phyloP scores from a whole-genome alignment of 2,329 filamentous ascomycete species.

The Atkinsonella texensis region DNA sequence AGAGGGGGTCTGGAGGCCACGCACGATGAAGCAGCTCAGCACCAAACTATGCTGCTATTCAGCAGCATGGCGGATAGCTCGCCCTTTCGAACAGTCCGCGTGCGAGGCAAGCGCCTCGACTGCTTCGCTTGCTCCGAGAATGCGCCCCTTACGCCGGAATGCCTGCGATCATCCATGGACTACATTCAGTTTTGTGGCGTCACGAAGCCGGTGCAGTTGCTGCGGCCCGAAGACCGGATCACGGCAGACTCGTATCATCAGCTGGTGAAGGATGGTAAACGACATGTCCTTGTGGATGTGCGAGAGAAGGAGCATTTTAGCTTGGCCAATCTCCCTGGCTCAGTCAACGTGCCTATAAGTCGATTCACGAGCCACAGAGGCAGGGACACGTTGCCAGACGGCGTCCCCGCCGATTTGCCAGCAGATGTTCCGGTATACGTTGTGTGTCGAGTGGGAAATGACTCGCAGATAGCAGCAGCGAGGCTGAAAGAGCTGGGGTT shows the following conservation, averaged over 20 bases:
- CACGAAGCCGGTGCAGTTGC: constrained; percentile 36
- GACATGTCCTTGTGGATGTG: constrained; percentile 64
- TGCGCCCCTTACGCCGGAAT: constrained; percentile 46
- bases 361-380: constrained; percentile 43
- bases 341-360: constrained; percentile 53
- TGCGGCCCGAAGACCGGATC: constrained; percentile 55
- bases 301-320: constrained; percentile 76
- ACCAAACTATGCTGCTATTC: constrained; percentile 33
- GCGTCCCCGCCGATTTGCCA: constrained; percentile 27
- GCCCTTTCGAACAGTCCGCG: constrained; percentile 59
- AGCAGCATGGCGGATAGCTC: constrained; percentile 26
- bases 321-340: constrained; percentile 63
- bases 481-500: constrained; percentile 52
- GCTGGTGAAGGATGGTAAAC: constrained; percentile 8
- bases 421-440: constrained; percentile 50
- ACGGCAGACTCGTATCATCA: constrained; percentile 46
- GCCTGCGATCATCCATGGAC: constrained; percentile 54
- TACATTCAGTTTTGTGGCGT: constrained; percentile 81
- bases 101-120: constrained; percentile 54
- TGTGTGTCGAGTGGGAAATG: constrained; percentile 64
- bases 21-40: constrained; percentile 10
- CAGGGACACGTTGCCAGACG: constrained; percentile 12
- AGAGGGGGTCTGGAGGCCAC: constrained; percentile 17
- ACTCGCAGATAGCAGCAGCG: constrained; percentile 59
- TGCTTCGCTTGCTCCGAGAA: constrained; percentile 67